Evolutionary conservation across 2,329 filamentous ascomycete genomes (phyloP).

Genomic region (Herpotrichia juniperi): DNA sequence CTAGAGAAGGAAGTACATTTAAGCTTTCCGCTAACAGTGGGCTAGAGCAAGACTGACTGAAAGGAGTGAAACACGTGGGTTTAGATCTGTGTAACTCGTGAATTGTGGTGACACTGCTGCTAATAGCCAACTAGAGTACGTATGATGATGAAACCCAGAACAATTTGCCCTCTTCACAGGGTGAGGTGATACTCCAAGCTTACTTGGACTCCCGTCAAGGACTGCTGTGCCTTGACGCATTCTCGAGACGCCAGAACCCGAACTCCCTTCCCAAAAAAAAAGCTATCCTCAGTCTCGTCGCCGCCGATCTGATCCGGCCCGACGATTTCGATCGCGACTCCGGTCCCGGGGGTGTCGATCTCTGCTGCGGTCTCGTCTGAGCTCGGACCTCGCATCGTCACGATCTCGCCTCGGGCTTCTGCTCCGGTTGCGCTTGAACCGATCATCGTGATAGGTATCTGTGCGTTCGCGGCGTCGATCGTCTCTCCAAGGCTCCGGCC

Average conservation of each 20-base stretch:
- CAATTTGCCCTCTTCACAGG: background rate
- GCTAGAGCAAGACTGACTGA: background rate
- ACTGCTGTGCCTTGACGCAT: too few relatives aligned
- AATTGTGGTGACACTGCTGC: too few relatives aligned
- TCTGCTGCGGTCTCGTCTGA: constrained; percentile 32
- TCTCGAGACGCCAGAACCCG: background rate
- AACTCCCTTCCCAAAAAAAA: background rate
- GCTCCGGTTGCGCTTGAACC: constrained; percentile 46
- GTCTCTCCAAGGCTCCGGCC: constrained; percentile 13
- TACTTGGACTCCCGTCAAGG: too few relatives aligned
- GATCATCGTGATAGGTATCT: constrained; percentile 45
- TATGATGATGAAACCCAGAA: background rate
- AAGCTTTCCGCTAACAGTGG: background rate
- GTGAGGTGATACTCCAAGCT: background rate
- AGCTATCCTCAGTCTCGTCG: constrained; percentile 17
- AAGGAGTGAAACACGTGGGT: background rate
- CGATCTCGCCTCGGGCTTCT: constrained; percentile 40
- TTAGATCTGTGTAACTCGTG: too few relatives aligned
- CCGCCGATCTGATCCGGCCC: constrained; percentile 27
- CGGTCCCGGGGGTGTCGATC: constrained; percentile 35
- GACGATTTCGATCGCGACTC: constrained; percentile 43
- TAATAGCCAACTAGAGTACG: too few relatives aligned
- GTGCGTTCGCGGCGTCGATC: constrained; percentile 41
- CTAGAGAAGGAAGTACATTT: background rate
- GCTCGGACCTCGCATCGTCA: constrained; percentile 35